A percentile compares a stretch with the other conserved stretches of the same genome.
phyloP scores from a whole-genome alignment of 768 basidiomycete genomes.

The Gloeostereum incarnatum region DNA sequence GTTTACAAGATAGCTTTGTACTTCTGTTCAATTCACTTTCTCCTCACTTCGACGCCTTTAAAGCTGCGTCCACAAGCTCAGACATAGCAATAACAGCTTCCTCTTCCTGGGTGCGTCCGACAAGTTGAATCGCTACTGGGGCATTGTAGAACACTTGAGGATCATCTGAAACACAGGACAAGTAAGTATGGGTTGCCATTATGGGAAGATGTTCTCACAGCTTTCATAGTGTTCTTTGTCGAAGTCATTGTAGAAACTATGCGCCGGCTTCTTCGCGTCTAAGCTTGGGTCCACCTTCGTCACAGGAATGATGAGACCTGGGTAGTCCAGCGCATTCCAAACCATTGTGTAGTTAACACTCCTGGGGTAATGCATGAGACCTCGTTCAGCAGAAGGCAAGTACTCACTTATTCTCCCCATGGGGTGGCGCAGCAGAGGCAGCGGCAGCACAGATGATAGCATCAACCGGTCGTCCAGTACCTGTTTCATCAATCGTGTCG shows the following conservation, averaged over 20 bases:
- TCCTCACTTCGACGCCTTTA: too few relatives aligned
- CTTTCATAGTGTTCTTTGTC: conserved; percentile 43
- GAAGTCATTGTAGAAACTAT: conserved; percentile 33
- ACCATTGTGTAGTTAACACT: conserved; percentile 45
- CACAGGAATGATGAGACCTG: conserved; percentile 55
- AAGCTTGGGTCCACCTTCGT: conserved; percentile 43
- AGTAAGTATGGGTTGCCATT: neutral
- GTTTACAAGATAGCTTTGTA: conserved; percentile 10
- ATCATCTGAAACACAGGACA: conserved; percentile 30
- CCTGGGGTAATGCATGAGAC: conserved; percentile 17
- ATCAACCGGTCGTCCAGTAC: conserved; percentile 68
- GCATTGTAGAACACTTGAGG: conserved; percentile 46
- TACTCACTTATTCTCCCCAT: conserved; percentile 45
- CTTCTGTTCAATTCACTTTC: too few relatives aligned
- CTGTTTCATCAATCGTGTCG: conserved; percentile 36
- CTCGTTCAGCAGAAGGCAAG: neutral
- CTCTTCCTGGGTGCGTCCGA: conserved; percentile 65
- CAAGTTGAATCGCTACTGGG: conserved; percentile 56
- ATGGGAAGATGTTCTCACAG: conserved; percentile 30
- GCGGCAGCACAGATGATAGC: conserved; percentile 63
- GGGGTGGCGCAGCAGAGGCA: conserved; percentile 52
- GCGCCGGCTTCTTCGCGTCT: conserved; percentile 35
- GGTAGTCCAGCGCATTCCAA: conserved; percentile 65
- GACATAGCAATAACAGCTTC: conserved; percentile 66
- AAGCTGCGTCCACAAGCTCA: conserved; percentile 51